phyloP scores from a whole-genome alignment of 441 rosid species.

The Raphanus hybrid region DNA sequence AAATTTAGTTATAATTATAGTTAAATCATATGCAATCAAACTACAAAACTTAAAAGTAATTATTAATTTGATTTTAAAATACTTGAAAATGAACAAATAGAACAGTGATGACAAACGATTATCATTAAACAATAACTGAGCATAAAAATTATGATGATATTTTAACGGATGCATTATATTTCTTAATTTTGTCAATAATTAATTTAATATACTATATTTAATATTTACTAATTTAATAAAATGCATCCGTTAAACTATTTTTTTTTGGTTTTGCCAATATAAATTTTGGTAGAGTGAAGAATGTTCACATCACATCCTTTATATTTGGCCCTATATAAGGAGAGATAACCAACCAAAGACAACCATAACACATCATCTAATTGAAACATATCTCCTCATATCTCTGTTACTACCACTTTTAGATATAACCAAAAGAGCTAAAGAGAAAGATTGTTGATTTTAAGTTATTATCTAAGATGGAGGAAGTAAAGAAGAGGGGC shows the following conservation, averaged over 20 bases:
- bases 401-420: background rate
- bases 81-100: background rate
- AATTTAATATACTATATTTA: background rate
- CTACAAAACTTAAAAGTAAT: background rate
- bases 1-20: background rate
- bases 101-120: background rate
- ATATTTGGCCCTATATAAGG: slow-evolving; percentile 37
- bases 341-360: slow-evolving; percentile 29
- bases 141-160: background rate
- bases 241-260: background rate
- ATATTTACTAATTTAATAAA: background rate
- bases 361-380: slow-evolving; percentile 28
- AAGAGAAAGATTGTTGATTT: background rate
- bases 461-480: slow-evolving; percentile 24
- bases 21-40: background rate
- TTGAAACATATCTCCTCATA: background rate
- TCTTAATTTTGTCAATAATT: background rate
- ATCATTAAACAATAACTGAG: background rate
- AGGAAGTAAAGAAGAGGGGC: slow-evolving; percentile 33
- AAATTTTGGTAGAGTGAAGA: slow-evolving; percentile 35
- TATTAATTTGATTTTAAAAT: background rate
- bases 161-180: background rate
- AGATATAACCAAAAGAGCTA: background rate
- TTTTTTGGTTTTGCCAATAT: slow-evolving; percentile 9
- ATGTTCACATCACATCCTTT: slow-evolving; percentile 38